Evolutionary conservation across 2,329 filamentous ascomycete genomes (phyloP).

Genomic region (Penicillium griseofulvum): DNA sequence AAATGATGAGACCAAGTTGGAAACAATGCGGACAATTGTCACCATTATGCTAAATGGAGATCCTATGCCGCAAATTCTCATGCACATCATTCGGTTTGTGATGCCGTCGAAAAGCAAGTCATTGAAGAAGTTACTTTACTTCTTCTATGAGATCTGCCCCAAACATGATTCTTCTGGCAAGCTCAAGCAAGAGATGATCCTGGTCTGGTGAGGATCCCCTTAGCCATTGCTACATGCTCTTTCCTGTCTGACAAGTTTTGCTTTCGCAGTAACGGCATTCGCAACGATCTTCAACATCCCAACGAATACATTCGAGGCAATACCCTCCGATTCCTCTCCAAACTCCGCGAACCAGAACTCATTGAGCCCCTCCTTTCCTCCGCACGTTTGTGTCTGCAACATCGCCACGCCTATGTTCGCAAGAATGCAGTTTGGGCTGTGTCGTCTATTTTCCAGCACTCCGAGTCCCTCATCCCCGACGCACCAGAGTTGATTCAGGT

Average conservation of each 20-base stretch:
- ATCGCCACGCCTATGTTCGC: conserved; percentile 94
- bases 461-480: conserved; percentile 88
- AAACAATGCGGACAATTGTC: conserved; percentile 94
- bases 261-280: conserved; percentile 79
- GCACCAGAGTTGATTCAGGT: conserved; percentile 85
- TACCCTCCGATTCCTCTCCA: conserved; percentile 95
- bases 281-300: conserved; percentile 93
- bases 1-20: conserved; percentile 85
- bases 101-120: conserved; percentile 98
- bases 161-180: conserved; percentile 91
- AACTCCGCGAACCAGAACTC: conserved; percentile 90
- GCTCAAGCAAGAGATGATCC: conserved; percentile 98
- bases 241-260: conserved; percentile 16
- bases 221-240: not conserved
- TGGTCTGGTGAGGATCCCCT: conserved; percentile 73
- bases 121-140: conserved; percentile 96
- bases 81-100: conserved; percentile 99
- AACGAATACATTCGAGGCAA: conserved; percentile 99
- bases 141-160: conserved; percentile 98
- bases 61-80: conserved; percentile 88
- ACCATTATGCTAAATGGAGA: conserved; percentile 98
- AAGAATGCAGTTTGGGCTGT: conserved; percentile 98
- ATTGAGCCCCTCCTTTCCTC: conserved; percentile 94
- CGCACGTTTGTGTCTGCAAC: conserved; percentile 86
- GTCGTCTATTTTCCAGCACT: conserved; percentile 87